These are phyloP conservation scores for Omphalotus guepiniiformis DNA, from an alignment of 768 basidiomycete genomes.

Conservation along the genomic window DNA sequence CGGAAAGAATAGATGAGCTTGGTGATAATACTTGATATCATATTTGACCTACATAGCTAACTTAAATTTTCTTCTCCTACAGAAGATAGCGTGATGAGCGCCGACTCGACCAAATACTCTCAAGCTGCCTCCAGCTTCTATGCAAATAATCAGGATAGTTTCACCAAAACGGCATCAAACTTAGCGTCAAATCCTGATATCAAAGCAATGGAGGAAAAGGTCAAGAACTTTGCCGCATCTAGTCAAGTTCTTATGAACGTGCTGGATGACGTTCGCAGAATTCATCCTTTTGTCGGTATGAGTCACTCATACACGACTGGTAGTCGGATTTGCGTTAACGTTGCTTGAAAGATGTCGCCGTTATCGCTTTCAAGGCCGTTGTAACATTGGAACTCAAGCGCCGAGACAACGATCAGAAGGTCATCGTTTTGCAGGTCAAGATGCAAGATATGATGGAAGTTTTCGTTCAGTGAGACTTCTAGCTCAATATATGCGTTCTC, in stretches of 20 bases:
- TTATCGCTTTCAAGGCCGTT: constrained; percentile 36
- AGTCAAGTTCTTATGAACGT: not conserved
- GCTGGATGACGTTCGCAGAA: not conserved
- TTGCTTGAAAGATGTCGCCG: constrained; percentile 22
- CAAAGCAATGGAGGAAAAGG: not conserved
- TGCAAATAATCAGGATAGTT: not conserved
- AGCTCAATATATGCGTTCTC: not conserved
- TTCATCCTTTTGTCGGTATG: not conserved
- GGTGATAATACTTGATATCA: too few species aligned
- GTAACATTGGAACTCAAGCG: constrained; percentile 34
- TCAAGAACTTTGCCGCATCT: constrained; percentile 1
- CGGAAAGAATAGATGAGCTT: too few species aligned
- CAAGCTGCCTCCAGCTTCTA: not conserved
- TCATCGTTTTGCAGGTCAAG: constrained; percentile 29
- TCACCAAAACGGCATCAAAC: not conserved
- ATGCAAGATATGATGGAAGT: constrained; percentile 38
- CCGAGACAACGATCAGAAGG: constrained; percentile 35
- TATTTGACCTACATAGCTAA: too few species aligned
- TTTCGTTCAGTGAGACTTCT: constrained; percentile 27
- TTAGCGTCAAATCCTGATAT: not conserved
- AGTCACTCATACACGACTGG: not conserved
- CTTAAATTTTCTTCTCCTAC: not conserved
- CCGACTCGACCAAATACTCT: not conserved
- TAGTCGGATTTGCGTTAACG: not conserved
- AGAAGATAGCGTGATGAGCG: not conserved